These are phyloP conservation scores for Trypanosoma avium DNA, from an alignment of 208 protist genomes.

Conservation along the genomic window DNA sequence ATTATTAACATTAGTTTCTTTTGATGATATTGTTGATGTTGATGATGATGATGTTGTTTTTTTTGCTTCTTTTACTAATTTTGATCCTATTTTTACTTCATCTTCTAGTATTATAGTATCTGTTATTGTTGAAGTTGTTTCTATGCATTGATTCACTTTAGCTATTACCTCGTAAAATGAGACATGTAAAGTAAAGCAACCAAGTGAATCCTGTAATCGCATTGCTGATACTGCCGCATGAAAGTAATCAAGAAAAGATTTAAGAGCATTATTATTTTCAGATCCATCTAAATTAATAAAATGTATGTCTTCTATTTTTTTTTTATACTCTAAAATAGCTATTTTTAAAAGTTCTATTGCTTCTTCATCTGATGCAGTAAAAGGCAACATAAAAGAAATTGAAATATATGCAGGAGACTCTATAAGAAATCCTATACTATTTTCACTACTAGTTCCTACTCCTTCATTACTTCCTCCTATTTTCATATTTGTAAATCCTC, in stretches of 20 bases:
- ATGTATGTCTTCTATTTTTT: neutral
- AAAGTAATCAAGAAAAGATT: constrained; percentile 7
- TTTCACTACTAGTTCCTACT: no score
- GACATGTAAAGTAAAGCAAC: constrained; percentile 44
- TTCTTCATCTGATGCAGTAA: constrained; percentile 37
- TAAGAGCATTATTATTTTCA: neutral
- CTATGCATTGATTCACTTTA: neutral
- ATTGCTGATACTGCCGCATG: constrained; percentile 28
- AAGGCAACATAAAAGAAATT: constrained; percentile 47
- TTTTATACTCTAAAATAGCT: constrained; percentile 3
- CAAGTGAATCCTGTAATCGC: constrained; percentile 59
- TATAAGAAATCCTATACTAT: constrained; percentile 6
- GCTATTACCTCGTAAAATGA: constrained; percentile 14
- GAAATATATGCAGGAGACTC: constrained; percentile 28
- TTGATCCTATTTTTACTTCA: no score
- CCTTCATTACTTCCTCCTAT: no score
- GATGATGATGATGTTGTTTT: no score
- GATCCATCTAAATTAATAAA: neutral
- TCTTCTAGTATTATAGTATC: no score
- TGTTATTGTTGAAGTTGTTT: neutral
- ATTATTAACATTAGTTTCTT: neutral
- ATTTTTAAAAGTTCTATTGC: constrained; percentile 22
- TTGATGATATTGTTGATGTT: neutral
- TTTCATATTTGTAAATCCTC: no score
- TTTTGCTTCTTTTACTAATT: no score